These are phyloP conservation scores for Phascolomyces articulosus DNA, from an alignment of 371 early-diverging fungal genomes.

Conservation along the genomic window DNA sequence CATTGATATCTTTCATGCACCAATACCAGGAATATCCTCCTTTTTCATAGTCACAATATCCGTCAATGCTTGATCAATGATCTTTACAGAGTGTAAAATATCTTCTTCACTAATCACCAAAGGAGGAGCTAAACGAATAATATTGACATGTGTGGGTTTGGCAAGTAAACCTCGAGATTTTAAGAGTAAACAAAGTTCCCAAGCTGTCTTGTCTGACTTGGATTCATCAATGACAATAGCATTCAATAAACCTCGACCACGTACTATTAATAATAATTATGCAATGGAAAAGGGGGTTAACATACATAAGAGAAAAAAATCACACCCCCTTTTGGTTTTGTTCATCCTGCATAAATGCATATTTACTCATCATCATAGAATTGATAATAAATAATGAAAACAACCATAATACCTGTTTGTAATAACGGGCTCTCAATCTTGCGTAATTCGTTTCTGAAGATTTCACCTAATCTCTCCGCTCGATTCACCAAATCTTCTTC, in stretches of 20 bases:
- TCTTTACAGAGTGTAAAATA: constrained; percentile 77
- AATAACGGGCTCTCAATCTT: constrained; percentile 80
- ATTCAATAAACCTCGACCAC: constrained; percentile 95
- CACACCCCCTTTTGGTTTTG: no score
- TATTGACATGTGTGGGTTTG: constrained; percentile 98
- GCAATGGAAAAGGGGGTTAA: not conserved
- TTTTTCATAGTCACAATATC: constrained; percentile 68
- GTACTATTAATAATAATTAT: constrained; percentile 52
- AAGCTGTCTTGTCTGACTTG: constrained; percentile 86
- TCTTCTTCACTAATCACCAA: constrained; percentile 92
- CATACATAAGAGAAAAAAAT: no score
- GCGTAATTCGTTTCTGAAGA: constrained; percentile 77
- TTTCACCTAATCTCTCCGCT: constrained; percentile 74
- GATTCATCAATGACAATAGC: constrained; percentile 94
- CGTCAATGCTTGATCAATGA: constrained; percentile 76
- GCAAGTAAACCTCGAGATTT: constrained; percentile 93
- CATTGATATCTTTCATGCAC: not conserved
- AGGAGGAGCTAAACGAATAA: constrained; percentile 96
- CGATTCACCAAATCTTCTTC: constrained; percentile 92
- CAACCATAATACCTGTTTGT: constrained; percentile 62
- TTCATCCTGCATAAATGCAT: no score
- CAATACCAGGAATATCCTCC: constrained; percentile 31
- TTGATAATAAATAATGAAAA: no score
- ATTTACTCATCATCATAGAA: no score
- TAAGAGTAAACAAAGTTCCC: constrained; percentile 94